Base-by-base conservation (phyloP, 768 basidiomycete genomes). In the Rhodocollybia butyracea region DNA sequence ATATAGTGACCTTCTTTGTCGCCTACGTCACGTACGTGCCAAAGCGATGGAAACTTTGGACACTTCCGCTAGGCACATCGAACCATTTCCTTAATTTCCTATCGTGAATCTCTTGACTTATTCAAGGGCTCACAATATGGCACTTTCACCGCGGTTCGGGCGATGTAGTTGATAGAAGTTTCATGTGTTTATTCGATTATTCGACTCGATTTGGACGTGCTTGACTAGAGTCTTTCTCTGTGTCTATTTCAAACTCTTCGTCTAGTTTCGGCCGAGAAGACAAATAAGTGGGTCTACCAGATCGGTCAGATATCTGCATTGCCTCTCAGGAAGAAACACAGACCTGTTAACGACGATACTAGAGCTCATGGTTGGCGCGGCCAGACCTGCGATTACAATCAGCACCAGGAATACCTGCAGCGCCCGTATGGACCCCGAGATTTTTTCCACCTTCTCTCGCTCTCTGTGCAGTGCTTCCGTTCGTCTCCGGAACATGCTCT, bases 381-480 rank as follows among this genome's bases (percentile, higher is more conserved):
- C 48, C 26, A 53, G 26, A 26, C 17, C 51, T 43, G 51, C n/a
- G 30, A 43, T 43, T 4, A 54, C 22, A 5, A 54, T 8, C 22
- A 54, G 26, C 4, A 39, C 43, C 19, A 54, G 17, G n/a, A 54
- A 34, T 30, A 54, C 60, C 57, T 73, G 68, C 7, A 68, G 15
- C 2, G 70, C 70, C 27, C 73, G 58, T 53, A 59, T 56, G 6
- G 64, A 26, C 4, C 62, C 62, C n/a, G 69, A 70, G 51, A 63
- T 61, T 11, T 64, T 62, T 53, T 66, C 64, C 46, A 71, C 56
- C 27, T 57, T 56, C 13, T 69, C 63, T 13, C 64, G 48, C 31
- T 65, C 67, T 40, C 41, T 54, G 34, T 59, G 40, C 26, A 45
- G 0, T 3, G 56, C 58, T 42, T 38, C 45, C 34, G 21, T 55